phyloP scores from a whole-genome alignment of 2,329 filamentous ascomycete genomes.

The Trichoderma semiorbis region DNA sequence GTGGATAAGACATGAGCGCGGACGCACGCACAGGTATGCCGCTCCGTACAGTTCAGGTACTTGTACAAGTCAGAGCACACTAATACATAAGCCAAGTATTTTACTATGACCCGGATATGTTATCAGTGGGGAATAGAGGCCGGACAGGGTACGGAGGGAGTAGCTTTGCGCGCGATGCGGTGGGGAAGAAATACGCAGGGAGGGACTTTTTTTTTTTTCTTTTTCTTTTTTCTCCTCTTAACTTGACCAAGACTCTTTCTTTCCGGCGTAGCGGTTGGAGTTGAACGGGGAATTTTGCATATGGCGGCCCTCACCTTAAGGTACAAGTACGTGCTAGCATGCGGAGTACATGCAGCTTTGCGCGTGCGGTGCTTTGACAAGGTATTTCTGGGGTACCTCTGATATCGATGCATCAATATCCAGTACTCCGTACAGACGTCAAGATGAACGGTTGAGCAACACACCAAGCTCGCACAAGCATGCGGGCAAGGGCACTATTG shows the following conservation, averaged over 20 bases:
- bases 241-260: background rate
- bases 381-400: background rate
- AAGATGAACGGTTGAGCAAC: background rate
- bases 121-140: conserved; percentile 5
- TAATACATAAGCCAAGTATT: background rate
- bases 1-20: background rate
- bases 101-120: background rate
- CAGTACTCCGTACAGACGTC: background rate
- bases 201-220: conserved; percentile 5
- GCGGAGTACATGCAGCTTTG: background rate
- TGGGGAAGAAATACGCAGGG: background rate
- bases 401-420: background rate
- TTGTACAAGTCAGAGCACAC: background rate
- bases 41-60: background rate
- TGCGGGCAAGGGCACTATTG: background rate
- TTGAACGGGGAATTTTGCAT: background rate
- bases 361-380: background rate
- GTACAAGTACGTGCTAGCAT: background rate
- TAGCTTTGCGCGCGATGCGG: conserved; percentile 11
- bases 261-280: background rate
- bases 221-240: background rate
- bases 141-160: background rate
- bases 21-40: background rate
- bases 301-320: background rate
- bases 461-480: background rate